Evolutionary conservation across 805 yeast genomes (phyloP), one percentile per base, ranked within the genome.

Genomic region (Candida endomychidarum): DNA sequence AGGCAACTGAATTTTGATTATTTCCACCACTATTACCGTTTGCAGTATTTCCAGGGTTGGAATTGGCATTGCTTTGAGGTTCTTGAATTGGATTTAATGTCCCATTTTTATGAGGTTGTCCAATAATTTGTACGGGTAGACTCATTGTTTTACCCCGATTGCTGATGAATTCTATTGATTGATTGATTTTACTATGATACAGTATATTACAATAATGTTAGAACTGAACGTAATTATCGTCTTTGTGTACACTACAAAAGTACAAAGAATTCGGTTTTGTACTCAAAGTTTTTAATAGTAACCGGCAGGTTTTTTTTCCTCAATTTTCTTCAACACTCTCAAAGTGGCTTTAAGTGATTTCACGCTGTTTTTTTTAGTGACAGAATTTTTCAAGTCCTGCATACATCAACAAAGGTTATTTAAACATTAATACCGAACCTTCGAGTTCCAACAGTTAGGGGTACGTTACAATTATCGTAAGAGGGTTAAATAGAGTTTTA

Each of bases 91-190:
- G 20, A 22, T 32, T 32, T 11, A 32, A 21, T 32, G 34, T 24
- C 38, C 43, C 43, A 40, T 50, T 46, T 24, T 40, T 40, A 20
- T 32, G 40, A 6, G 42, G 41, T 26, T 23, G 38, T 22, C 21
- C 27, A 50, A 32, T 18, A 32, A 53, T 48, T 38, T 50, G 56
- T 11, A 53, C 55, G 14, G 58, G 60, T 28, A 53, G 38, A 26
- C 54, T 49, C 57, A 51, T 52, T 14, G 3, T 25, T 3, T 23
- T 5, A 32, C n/a, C 10, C 6, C 5, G 10, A 7, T 16, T 21
- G 8, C 14, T 5, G 18, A 27, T 15, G 9, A 14, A 27, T 7
- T 11, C n/a, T 24, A 6, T 8, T 20, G 22, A 8, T 20, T 5
- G 11, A 3, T 27, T 32, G 8, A 9, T 19, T 14, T 21, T n/a